Evolutionary conservation across 2,329 filamentous ascomycete species (phyloP).

Genomic region (Colletotrichum viniferum): DNA sequence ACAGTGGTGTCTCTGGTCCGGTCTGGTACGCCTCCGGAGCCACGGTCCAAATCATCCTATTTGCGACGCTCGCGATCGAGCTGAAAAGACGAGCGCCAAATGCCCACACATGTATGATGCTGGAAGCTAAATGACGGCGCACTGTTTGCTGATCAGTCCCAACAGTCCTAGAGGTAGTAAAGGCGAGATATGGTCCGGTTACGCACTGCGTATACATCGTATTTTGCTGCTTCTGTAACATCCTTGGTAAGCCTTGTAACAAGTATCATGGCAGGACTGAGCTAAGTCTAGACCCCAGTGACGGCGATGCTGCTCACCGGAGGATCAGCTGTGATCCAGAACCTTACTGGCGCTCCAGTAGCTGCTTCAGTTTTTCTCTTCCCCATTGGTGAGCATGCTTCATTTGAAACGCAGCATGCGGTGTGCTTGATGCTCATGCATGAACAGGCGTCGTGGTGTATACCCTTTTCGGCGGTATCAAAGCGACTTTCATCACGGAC

Average conservation of each 20-base stretch:
- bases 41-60: slow-evolving; percentile 86
- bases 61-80: slow-evolving; percentile 89
- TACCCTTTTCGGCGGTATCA: slow-evolving; percentile 79
- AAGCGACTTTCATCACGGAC: slow-evolving; percentile 85
- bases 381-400: slow-evolving; percentile 64
- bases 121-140: fast-evolving
- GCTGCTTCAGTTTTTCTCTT: slow-evolving; percentile 85
- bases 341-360: slow-evolving; percentile 50
- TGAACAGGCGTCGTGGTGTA: slow-evolving; percentile 63
- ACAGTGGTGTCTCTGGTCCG: slow-evolving; percentile 60
- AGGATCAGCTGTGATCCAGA: slow-evolving; percentile 48
- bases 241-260: slow-evolving; percentile 46
- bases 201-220: slow-evolving; percentile 81
- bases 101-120: slow-evolving; percentile 67
- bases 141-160: not conserved
- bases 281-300: slow-evolving; percentile 62
- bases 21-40: slow-evolving; percentile 72
- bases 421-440: not conserved
- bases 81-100: slow-evolving; percentile 87
- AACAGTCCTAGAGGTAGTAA: slow-evolving; percentile 76
- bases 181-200: slow-evolving; percentile 73
- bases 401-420: too few relatives aligned
- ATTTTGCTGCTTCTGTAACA: slow-evolving; percentile 80
- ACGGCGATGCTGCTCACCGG: slow-evolving; percentile 89
- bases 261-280: too few relatives aligned